Percentiles rank a stretch among this genome's conserved stretches.
phyloP scores from a whole-genome alignment of 2,329 filamentous ascomycete species.

The Didymellaceae sp. region DNA sequence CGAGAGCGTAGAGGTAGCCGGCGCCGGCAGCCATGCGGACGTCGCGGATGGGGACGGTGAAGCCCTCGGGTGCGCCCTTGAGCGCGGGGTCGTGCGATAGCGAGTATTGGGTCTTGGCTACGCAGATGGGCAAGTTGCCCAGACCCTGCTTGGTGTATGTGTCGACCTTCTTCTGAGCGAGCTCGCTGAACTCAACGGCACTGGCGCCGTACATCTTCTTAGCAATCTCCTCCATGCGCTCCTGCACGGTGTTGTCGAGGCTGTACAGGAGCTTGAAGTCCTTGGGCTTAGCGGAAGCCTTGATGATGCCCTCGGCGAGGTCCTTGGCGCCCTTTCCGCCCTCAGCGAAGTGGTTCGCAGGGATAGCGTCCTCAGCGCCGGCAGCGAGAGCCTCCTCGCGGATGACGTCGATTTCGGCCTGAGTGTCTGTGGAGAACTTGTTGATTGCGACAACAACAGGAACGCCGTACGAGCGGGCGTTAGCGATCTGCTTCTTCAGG shows the following conservation, averaged over 20 bases:
- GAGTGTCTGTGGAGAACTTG: conserved; percentile 91
- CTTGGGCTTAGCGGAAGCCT: conserved; percentile 79
- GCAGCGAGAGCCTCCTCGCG: conserved; percentile 90
- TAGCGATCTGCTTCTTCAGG: conserved; percentile 91
- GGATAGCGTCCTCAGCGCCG: conserved; percentile 90
- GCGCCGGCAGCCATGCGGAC: conserved; percentile 93
- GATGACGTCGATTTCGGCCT: conserved; percentile 87
- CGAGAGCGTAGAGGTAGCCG: conserved; percentile 81
- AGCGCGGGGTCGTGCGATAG: conserved; percentile 90
- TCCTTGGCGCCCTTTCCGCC: conserved; percentile 90
- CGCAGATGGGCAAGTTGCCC: conserved; percentile 90
- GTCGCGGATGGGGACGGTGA: conserved; percentile 92
- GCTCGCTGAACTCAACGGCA: conserved; percentile 88
- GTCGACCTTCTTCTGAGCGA: conserved; percentile 95
- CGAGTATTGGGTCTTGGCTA: conserved; percentile 98
- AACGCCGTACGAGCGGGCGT: conserved; percentile 86
- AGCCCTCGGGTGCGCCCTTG: conserved; percentile 94
- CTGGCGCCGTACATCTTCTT: conserved; percentile 93
- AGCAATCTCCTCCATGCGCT: conserved; percentile 89
- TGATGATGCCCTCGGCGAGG: conserved; percentile 84
- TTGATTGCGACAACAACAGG: conserved; percentile 98
- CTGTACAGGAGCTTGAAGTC: conserved; percentile 87
- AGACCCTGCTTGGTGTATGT: conserved; percentile 93
- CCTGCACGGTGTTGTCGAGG: conserved; percentile 74
- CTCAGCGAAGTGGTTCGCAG: conserved; percentile 96